Conservation (phyloP, 2,329 filamentous ascomycete species). For the Clonostachys sp. region DNA sequence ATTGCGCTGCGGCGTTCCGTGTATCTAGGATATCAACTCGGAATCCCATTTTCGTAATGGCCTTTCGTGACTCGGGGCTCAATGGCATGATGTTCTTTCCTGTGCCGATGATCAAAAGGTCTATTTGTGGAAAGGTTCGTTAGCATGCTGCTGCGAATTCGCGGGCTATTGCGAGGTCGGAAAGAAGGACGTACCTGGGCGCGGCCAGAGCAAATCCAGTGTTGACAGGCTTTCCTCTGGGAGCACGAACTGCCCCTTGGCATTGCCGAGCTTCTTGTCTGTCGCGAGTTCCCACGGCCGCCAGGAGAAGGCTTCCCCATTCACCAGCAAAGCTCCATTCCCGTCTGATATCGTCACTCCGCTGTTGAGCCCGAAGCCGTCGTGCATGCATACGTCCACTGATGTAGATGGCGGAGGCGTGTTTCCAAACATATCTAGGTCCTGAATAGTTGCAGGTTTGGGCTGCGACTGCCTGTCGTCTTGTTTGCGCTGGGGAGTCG, state of each 20-base stretch:
- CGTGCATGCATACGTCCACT: constrained; percentile 74
- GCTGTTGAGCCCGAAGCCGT: constrained; percentile 85
- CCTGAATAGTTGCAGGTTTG: constrained; percentile 58
- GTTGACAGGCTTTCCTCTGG: constrained; percentile 67
- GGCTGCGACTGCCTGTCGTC: not conserved
- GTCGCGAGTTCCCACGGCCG: constrained; percentile 64
- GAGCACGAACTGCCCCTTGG: constrained; percentile 78
- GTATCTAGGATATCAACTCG: constrained; percentile 88
- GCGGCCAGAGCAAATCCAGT: constrained; percentile 76
- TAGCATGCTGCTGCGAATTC: not conserved
- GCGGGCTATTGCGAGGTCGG: not conserved
- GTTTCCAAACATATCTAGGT: constrained; percentile 74
- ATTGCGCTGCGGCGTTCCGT: constrained; percentile 88
- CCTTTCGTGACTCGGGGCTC: constrained; percentile 66
- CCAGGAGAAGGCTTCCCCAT: constrained; percentile 87
- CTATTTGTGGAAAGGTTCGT: constrained; percentile 31
- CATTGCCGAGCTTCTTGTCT: constrained; percentile 57
- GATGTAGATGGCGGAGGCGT: constrained; percentile 74
- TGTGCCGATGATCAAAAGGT: constrained; percentile 85
- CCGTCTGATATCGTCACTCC: constrained; percentile 67
- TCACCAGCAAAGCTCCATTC: constrained; percentile 72
- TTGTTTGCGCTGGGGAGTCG: constrained; percentile 1
- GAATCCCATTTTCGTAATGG: constrained; percentile 75
- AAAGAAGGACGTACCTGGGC: constrained; percentile 63
- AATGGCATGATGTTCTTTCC: constrained; percentile 73